These are phyloP conservation scores for Graphiopsis chlorocephala DNA, from an alignment of 2,329 filamentous ascomycete species.

Conservation along the genomic window DNA sequence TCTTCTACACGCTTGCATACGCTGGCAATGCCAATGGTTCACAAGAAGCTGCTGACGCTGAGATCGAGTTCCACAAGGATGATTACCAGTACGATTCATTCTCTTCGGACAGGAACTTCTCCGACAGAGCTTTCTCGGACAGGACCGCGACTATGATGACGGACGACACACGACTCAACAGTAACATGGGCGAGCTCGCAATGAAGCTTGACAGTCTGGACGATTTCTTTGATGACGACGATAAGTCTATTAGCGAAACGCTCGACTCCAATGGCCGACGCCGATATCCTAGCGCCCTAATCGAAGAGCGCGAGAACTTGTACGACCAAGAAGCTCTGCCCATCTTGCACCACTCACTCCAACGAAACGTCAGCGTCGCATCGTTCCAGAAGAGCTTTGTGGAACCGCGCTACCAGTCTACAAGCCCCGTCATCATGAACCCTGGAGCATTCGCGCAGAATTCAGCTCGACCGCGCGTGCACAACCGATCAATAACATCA, in stretches of 20 bases:
- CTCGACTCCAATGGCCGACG: slow-evolving; percentile 19
- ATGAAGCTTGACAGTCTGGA: slow-evolving; percentile 55
- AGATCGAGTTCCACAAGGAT: slow-evolving; percentile 89
- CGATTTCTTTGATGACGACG: slow-evolving; percentile 54
- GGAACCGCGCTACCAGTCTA: slow-evolving; percentile 60
- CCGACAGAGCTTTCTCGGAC: slow-evolving; percentile 53
- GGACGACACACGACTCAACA: slow-evolving; percentile 68
- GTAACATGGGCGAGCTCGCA: slow-evolving; percentile 78
- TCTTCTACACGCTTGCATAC: slow-evolving; percentile 71
- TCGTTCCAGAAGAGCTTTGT: slow-evolving; percentile 87
- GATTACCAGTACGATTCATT: slow-evolving; percentile 78
- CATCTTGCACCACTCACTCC: slow-evolving; percentile 78
- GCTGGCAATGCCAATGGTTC: slow-evolving; percentile 40
- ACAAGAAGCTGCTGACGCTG: slow-evolving; percentile 64
- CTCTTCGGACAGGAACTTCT: slow-evolving; percentile 18
- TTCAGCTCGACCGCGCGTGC: slow-evolving; percentile 59
- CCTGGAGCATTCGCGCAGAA: slow-evolving; percentile 54
- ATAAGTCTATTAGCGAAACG: slow-evolving; percentile 27
- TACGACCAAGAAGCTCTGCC: slow-evolving; percentile 93
- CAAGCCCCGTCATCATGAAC: slow-evolving; percentile 48
- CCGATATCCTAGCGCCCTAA: slow-evolving; percentile 24
- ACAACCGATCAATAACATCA: slow-evolving; percentile 80
- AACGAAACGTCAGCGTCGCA: slow-evolving; percentile 65
- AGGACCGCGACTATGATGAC: slow-evolving; percentile 91
- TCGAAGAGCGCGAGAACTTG: slow-evolving; percentile 69